Base-by-base conservation (phyloP, 106 monocot species). In the Amphibolis antarctica region DNA sequence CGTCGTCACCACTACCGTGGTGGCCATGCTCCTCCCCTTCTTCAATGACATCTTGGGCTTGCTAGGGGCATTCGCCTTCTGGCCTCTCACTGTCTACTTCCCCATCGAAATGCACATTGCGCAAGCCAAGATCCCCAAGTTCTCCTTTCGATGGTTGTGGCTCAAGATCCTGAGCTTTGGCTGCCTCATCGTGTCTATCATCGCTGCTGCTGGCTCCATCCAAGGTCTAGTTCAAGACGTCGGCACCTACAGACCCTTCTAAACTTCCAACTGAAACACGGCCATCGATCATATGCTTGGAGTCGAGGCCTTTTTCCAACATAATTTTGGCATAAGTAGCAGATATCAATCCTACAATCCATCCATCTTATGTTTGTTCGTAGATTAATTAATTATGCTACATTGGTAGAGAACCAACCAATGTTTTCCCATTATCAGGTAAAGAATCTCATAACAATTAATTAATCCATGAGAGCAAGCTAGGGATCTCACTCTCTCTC, bases 21-120 rank as follows among this genome's bases (percentile, higher is more conserved):
- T 82, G 3, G 73, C 77, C 31, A 74, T 82, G 74, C 46, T 74
- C 53, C 57, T 81, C 46, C 81, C 69, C 0, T 77, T 81, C 68
- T 81, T 81, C 81, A 74, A 74, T 28, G 70, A 71, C 51, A 44
- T 76, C 28, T 1, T 76, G 26, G 76, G 76, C 0, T 30, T 76
- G 26, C 50, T 76, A 11, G 76, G 76, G 19, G 76, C 76, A 17
- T 52, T 55, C 24, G 46, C 69, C 10, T 76, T 69, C 56, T 76
- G 76, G 76, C 68, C 68, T 13, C 76, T 62, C 28, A 71, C 71
- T 9, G 71, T 71, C 10, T 71, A 71, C 71, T 71, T 71, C 62
- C 71, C 71, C 9, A 36, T 69, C 9, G 69, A 69, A 30, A 76
- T 76, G 76, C 63, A 69, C 63, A 76, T 69, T 11, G 61, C 42